Conservation (phyloP, 2,329 filamentous ascomycete species). For the Diaporthe velutina region DNA sequence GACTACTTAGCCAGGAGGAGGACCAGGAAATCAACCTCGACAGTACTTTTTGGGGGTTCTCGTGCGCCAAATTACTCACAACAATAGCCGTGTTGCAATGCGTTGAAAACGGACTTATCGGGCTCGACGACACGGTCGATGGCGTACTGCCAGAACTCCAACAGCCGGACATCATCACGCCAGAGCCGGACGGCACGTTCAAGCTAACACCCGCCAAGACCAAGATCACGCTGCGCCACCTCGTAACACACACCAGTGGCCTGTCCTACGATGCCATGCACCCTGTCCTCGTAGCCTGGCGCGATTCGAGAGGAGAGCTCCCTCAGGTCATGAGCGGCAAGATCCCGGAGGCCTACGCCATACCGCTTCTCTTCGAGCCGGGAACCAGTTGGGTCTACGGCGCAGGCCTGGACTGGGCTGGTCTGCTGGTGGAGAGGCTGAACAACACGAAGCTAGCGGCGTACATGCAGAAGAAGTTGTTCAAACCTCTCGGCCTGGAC, state of each 20-base stretch:
- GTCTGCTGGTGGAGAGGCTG: constrained; percentile 26
- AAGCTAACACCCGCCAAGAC: background rate
- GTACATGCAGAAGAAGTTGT: background rate
- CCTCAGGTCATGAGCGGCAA: constrained; percentile 4
- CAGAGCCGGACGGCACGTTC: background rate
- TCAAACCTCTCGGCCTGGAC: background rate
- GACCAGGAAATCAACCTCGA: background rate
- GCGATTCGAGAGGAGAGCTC: background rate
- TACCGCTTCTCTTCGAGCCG: constrained; percentile 58
- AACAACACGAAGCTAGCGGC: background rate
- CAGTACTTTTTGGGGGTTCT: background rate
- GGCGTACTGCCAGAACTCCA: background rate
- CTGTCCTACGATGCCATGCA: constrained; percentile 16
- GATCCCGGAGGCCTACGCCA: constrained; percentile 43
- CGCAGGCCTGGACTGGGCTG: constrained; percentile 57
- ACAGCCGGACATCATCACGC: background rate
- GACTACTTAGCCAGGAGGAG: background rate
- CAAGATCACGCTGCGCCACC: constrained; percentile 6
- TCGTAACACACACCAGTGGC: background rate
- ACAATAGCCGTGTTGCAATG: constrained; percentile 3
- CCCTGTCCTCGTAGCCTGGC: background rate
- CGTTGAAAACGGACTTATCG: background rate
- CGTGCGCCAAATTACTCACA: background rate
- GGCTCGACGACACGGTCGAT: background rate
- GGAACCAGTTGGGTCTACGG: constrained; percentile 58